These are phyloP conservation scores for Isochrysis galbana DNA, from an alignment of 78 protist genomes.

Conservation along the genomic window DNA sequence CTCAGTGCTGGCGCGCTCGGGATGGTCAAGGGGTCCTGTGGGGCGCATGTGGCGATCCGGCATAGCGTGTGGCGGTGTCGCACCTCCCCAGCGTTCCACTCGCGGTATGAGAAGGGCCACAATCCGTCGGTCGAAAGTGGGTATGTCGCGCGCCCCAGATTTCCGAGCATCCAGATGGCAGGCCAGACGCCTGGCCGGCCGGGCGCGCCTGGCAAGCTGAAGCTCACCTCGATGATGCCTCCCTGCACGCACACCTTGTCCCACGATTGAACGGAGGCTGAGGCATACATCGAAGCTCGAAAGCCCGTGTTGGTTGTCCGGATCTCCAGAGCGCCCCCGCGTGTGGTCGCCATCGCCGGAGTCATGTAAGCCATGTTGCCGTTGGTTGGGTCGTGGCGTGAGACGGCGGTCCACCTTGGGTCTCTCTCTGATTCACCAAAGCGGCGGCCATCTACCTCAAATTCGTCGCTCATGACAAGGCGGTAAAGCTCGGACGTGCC, in stretches of 20 bases:
- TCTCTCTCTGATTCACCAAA: background rate
- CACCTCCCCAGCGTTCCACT: too few species aligned
- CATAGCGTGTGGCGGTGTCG: too few species aligned
- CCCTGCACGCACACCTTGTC: background rate
- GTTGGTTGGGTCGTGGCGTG: background rate
- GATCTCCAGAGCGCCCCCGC: background rate
- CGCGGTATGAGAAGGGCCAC: background rate
- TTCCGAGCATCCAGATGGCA: slow-evolving; percentile 1
- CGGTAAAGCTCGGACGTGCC: background rate
- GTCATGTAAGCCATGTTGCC: slow-evolving; percentile 1
- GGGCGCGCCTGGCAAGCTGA: background rate
- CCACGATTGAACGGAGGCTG: background rate
- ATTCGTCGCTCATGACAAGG: background rate
- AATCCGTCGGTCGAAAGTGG: background rate
- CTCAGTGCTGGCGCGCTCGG: too few species aligned
- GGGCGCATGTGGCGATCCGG: too few species aligned
- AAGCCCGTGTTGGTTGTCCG: background rate
- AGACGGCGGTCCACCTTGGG: background rate
- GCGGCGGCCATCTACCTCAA: background rate
- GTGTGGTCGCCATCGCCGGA: background rate
- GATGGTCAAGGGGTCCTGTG: too few species aligned
- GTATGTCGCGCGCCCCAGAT: background rate
- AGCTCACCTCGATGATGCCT: background rate
- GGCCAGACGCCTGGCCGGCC: background rate
- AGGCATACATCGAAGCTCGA: background rate